phyloP scores from a whole-genome alignment of 2,329 filamentous ascomycete genomes.

The Torrubiella hemipterigena region DNA sequence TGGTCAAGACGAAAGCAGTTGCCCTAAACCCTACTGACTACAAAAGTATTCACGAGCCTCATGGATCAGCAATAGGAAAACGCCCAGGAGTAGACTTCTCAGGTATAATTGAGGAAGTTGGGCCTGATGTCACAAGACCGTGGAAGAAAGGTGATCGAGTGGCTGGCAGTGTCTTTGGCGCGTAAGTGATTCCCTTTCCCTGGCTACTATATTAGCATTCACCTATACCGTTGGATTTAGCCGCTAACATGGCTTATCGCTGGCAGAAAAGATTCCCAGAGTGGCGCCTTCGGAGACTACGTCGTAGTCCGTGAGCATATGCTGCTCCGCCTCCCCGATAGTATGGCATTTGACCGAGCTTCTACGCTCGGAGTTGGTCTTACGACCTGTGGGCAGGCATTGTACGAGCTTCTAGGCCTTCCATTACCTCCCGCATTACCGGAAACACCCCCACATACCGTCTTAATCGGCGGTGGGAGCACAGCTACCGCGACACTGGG shows the following conservation, averaged over 20 bases:
- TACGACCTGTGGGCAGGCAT: slow-evolving; percentile 31
- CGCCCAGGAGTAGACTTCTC: slow-evolving; percentile 23
- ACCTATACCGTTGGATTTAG: neutral
- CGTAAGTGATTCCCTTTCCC: slow-evolving; percentile 7
- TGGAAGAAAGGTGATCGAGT: slow-evolving; percentile 35
- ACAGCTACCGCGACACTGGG: slow-evolving; percentile 42
- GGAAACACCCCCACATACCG: slow-evolving; percentile 20
- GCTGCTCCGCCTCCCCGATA: slow-evolving; percentile 30
- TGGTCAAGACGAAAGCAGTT: slow-evolving; percentile 20
- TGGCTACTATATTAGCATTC: neutral
- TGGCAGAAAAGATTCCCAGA: slow-evolving; percentile 15
- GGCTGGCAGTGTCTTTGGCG: slow-evolving; percentile 24
- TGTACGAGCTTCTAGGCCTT: slow-evolving; percentile 32
- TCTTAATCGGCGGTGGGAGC: slow-evolving; percentile 33
- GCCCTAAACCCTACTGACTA: slow-evolving; percentile 23
- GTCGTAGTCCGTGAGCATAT: slow-evolving; percentile 24
- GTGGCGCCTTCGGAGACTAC: slow-evolving; percentile 29
- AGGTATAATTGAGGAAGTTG: slow-evolving; percentile 33
- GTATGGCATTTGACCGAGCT: slow-evolving; percentile 32
- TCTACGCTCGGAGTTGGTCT: slow-evolving; percentile 30
- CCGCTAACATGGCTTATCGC: neutral
- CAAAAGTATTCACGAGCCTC: slow-evolving; percentile 16
- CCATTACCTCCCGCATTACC: slow-evolving; percentile 32
- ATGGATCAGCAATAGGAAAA: slow-evolving; percentile 19
- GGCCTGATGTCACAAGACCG: slow-evolving; percentile 24